A percentile compares a stretch with the other conserved stretches of the same genome.
Conservation (phyloP, 2,329 filamentous ascomycete species). For the Xylaria sp. region DNA sequence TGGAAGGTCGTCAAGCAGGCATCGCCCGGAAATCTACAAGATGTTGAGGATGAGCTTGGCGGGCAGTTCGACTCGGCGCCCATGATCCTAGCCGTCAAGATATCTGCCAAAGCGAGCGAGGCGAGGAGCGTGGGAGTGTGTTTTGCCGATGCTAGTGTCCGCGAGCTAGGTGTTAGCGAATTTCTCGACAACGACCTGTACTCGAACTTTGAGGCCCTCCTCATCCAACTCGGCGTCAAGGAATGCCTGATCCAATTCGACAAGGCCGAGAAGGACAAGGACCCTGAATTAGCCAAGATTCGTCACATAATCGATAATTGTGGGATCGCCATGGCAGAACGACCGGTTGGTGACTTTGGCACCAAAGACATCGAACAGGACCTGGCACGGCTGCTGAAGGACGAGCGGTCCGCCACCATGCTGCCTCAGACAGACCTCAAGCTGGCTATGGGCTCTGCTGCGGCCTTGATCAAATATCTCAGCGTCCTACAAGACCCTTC, state of each 20-base stretch:
- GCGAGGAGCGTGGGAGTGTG: slow-evolving; percentile 91
- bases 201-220: slow-evolving; percentile 94
- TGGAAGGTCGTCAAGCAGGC: slow-evolving; percentile 95
- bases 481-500: slow-evolving; percentile 88
- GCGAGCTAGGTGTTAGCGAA: slow-evolving; percentile 95
- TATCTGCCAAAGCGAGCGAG: slow-evolving; percentile 86
- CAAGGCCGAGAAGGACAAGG: slow-evolving; percentile 81
- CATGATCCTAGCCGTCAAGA: slow-evolving; percentile 94
- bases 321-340: slow-evolving; percentile 87
- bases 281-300: slow-evolving; percentile 88
- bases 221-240: slow-evolving; percentile 95
- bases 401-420: slow-evolving; percentile 79
- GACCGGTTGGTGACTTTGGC: slow-evolving; percentile 79
- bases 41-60: slow-evolving; percentile 94
- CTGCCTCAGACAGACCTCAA: slow-evolving; percentile 93
- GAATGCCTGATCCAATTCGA: slow-evolving; percentile 91
- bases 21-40: slow-evolving; percentile 94
- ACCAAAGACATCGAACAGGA: slow-evolving; percentile 96
- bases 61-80: slow-evolving; percentile 87
- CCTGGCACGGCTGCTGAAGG: slow-evolving; percentile 84
- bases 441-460: slow-evolving; percentile 93
- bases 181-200: slow-evolving; percentile 99
- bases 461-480: slow-evolving; percentile 93
- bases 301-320: slow-evolving; percentile 91
- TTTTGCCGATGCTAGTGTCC: slow-evolving; percentile 95